Percentiles rank a stretch among this genome's conserved stretches.
Evolutionary conservation across 179 eudicot species (phyloP).

Genomic region (Amaranthus tricolor): DNA sequence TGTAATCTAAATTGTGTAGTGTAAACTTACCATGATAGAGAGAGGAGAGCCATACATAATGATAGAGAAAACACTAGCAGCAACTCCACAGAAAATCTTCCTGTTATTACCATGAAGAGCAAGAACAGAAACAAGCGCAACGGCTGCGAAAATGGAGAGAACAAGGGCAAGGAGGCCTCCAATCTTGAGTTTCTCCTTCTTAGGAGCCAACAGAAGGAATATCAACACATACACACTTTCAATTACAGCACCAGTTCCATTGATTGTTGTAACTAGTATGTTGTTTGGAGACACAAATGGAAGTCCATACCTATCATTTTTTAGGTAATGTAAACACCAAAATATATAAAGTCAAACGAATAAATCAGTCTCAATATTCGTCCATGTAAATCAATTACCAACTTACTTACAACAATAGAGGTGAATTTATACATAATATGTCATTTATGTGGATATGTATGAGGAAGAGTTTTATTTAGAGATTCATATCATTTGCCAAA

Average conservation of each 20-base stretch:
- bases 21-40: slow-evolving; percentile 65
- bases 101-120: slow-evolving; percentile 66
- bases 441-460: too few species aligned
- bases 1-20: background rate
- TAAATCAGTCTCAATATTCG: too few species aligned
- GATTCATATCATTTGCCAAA: too few species aligned
- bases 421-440: too few species aligned
- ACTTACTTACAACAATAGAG: too few species aligned
- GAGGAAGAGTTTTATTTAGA: too few species aligned
- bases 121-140: slow-evolving; percentile 63
- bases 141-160: slow-evolving; percentile 42
- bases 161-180: slow-evolving; percentile 47
- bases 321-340: background rate
- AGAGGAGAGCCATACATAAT: slow-evolving; percentile 94
- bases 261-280: slow-evolving; percentile 66
- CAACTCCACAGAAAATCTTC: slow-evolving; percentile 72
- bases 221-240: slow-evolving; percentile 64
- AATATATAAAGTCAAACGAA: too few species aligned
- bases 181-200: slow-evolving; percentile 70
- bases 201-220: slow-evolving; percentile 66
- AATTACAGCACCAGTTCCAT: slow-evolving; percentile 77
- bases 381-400: too few species aligned
- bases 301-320: slow-evolving; percentile 64
- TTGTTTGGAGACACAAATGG: slow-evolving; percentile 89
- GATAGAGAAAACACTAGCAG: slow-evolving; percentile 83